A percentile compares a stretch with the other conserved stretches of the same genome.
phyloP scores from a whole-genome alignment of 306 rosid species.

The Vigna radiata region DNA sequence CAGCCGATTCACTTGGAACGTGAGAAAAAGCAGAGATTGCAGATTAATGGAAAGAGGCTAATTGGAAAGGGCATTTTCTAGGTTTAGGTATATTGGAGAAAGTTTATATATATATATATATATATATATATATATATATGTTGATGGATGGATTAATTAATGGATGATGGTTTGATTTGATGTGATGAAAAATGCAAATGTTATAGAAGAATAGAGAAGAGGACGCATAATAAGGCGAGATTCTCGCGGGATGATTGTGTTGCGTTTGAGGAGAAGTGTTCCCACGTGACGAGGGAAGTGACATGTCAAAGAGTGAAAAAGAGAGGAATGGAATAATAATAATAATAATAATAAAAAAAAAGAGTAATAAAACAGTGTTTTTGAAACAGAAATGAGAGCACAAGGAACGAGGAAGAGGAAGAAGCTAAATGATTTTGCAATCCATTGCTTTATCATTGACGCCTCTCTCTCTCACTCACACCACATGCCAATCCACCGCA shows the following conservation, averaged over 20 bases:
- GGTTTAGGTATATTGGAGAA: slow-evolving; percentile 50
- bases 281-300: slow-evolving; percentile 52
- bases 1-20: slow-evolving; percentile 21
- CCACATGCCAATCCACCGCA: slow-evolving; percentile 51
- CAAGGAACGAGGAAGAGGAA: slow-evolving; percentile 10
- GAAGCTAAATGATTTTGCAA: slow-evolving; percentile 60
- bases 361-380: slow-evolving; percentile 27
- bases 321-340: not conserved
- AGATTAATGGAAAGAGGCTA: slow-evolving; percentile 43
- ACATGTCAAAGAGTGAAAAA: slow-evolving; percentile 42
- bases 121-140: not conserved
- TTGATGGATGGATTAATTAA: not conserved
- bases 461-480: slow-evolving; percentile 55
- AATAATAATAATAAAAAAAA: no score
- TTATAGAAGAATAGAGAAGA: slow-evolving; percentile 32
- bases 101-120: not conserved
- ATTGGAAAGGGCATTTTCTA: slow-evolving; percentile 12
- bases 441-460: slow-evolving; percentile 81
- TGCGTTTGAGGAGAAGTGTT: not conserved
- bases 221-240: slow-evolving; percentile 68
- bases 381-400: not conserved
- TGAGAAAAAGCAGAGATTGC: slow-evolving; percentile 22
- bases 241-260: slow-evolving; percentile 68
- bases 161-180: no score
- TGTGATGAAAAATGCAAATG: no score